These are phyloP conservation scores for Magnolia sinica DNA, from an alignment of 164 flowering plant species.

Conservation along the genomic window DNA sequence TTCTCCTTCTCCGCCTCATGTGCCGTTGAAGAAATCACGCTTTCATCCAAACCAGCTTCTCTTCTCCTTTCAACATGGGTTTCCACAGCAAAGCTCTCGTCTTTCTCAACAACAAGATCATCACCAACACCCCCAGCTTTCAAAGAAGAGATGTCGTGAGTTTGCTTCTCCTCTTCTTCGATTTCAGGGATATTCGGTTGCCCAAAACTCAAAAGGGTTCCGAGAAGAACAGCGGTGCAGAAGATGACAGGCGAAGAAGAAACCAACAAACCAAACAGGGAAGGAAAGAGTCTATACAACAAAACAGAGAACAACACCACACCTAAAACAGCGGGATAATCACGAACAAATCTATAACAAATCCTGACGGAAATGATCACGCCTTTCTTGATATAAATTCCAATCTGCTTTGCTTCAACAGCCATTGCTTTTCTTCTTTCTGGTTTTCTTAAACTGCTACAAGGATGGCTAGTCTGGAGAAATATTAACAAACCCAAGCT, in stretches of 20 bases:
- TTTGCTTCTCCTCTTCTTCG: conserved; percentile 29
- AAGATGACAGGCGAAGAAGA: conserved; percentile 82
- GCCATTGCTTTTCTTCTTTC: conserved; percentile 26
- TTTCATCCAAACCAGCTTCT: conserved; percentile 22
- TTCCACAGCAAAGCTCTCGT: conserved; percentile 32
- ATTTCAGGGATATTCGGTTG: conserved; percentile 55
- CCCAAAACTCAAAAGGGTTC: conserved; percentile 81
- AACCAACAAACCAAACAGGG: conserved; percentile 52
- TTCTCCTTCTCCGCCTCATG: conserved; percentile 13
- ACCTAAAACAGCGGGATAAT: conserved; percentile 39
- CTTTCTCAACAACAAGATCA: conserved; percentile 40
- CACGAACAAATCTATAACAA: neutral
- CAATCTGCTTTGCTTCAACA: conserved; percentile 24
- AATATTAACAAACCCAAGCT: neutral
- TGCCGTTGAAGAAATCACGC: conserved; percentile 10
- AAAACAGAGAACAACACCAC: conserved; percentile 30
- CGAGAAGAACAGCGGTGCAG: conserved; percentile 81
- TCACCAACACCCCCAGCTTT: conserved; percentile 28
- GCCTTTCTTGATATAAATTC: conserved; percentile 34
- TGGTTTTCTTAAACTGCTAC: neutral
- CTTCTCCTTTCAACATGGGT: conserved; percentile 22
- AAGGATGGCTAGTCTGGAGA: neutral
- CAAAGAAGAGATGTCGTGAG: conserved; percentile 32
- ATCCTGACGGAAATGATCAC: neutral
- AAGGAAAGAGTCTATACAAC: conserved; percentile 59